Evolutionary conservation across 345 rosid species (phyloP), one percentile per base, ranked within the genome.

Genomic region (Physaria fendleri): DNA sequence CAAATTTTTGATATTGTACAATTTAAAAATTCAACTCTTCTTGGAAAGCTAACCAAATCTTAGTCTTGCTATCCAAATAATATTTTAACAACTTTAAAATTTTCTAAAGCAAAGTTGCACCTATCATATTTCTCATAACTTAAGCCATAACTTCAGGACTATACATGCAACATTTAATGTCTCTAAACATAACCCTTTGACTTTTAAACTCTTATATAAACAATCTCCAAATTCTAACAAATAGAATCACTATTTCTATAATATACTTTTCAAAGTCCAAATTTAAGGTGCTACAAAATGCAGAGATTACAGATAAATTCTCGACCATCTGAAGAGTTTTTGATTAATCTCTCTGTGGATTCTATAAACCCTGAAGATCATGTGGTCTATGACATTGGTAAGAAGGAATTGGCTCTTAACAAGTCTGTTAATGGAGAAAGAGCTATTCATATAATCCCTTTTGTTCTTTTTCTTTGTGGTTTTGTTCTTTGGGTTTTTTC

Each of bases 401-500:
- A 85, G 69, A 88, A 85, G 76, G 90, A 78, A 23, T 3, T 64
- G 2, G 56, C 47, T 11, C 23, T 54, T 48, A 73, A 68, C 27
- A 68, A 68, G 49, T 14, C 49, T 54, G 44, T 25, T n/a, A 34
- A 52, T 35, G 80, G 80, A 47, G 75, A 78, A 58, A 65, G 62
- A 59, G 72, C 73, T 3, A 35, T 88, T 41, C 90, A 85, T 42
- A 33, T 85, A 17, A 83, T 88, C 56, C 96, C 96, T n/a, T 55
- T 77, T 14, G 72, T 80, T 62, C 71, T 82, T 1, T 13, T 82
- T 62, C 70, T 85, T 2, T 88, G 93, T 59, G 83, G 64, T 74
- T 72, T 85, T 6, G 65, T 68, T 68, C 90, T 81, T 9, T 83
- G 94, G 90, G 17, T 70, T 24, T 78, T 77, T 30, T 88, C 84